Evolutionary conservation across 805 yeast species (phyloP).

Genomic region (Hanseniaspora singularis): DNA sequence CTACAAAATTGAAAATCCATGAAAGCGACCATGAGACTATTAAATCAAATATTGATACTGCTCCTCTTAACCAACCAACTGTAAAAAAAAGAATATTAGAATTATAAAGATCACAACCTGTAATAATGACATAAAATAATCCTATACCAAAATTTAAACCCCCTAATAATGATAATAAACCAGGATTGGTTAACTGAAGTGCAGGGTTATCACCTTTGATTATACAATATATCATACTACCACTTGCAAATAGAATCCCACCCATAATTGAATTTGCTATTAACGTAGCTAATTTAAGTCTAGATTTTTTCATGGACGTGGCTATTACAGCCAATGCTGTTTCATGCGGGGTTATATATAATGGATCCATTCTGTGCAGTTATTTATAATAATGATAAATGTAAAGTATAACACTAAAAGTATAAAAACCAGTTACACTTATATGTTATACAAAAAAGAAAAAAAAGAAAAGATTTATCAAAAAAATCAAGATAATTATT

Average conservation of each 20-base stretch:
- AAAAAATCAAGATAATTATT: no score
- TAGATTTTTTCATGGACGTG: constrained; percentile 70
- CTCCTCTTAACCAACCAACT: constrained; percentile 57
- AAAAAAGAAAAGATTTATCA: no score
- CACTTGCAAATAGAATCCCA: constrained; percentile 55
- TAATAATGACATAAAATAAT: constrained; percentile 56
- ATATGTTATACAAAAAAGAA: no score
- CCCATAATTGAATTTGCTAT: constrained; percentile 55
- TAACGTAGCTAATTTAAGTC: constrained; percentile 50
- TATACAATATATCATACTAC: constrained; percentile 57
- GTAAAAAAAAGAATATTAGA: constrained; percentile 62
- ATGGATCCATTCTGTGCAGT: constrained; percentile 32
- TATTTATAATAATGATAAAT: no score
- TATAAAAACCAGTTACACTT: no score
- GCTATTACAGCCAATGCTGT: constrained; percentile 78
- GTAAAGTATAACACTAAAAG: no score
- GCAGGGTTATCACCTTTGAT: constrained; percentile 42
- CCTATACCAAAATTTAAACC: constrained; percentile 61
- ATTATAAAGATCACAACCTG: constrained; percentile 68
- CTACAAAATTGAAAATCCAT: constrained; percentile 54
- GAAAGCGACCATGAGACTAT: constrained; percentile 54
- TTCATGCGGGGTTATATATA: constrained; percentile 64
- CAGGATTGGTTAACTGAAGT: constrained; percentile 35
- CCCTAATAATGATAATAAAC: constrained; percentile 42
- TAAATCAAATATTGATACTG: constrained; percentile 53